A percentile compares a stretch with the other conserved stretches of the same genome.
These are phyloP conservation scores for Ambrosia trifida DNA, from an alignment of 129 eudicot genomes.

Conservation along the genomic window DNA sequence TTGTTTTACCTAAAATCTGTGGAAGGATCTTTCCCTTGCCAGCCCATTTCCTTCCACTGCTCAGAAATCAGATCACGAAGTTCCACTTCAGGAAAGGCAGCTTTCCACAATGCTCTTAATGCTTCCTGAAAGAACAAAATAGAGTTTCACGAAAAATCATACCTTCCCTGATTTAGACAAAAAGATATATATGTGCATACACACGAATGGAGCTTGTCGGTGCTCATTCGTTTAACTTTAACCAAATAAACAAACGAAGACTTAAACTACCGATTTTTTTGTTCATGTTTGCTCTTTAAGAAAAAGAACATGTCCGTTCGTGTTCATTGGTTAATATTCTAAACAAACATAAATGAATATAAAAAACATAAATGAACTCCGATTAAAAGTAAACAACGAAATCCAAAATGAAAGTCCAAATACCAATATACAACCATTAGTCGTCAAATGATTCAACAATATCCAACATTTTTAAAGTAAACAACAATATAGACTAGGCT, in stretches of 20 bases:
- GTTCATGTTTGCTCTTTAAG: too few species aligned
- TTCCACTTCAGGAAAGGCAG: conserved; percentile 90
- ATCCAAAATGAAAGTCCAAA: too few species aligned
- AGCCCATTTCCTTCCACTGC: conserved; percentile 99
- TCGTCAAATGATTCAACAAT: too few species aligned
- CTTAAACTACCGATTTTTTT: not conserved
- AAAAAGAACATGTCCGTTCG: too few species aligned
- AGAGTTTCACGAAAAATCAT: not conserved
- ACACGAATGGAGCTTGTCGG: not conserved
- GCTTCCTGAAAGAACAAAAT: conserved; percentile 60
- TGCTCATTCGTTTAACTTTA: too few species aligned
- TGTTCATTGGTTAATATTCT: too few species aligned
- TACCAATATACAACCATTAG: too few species aligned
- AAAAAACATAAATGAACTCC: too few species aligned
- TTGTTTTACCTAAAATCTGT: conserved; percentile 80
- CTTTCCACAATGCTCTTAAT: conserved; percentile 80
- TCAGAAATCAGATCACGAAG: conserved; percentile 81
- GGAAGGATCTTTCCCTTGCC: conserved; percentile 99
- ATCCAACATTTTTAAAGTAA: too few species aligned
- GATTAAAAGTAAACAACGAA: too few species aligned
- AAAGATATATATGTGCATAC: not conserved
- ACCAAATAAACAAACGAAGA: not conserved
- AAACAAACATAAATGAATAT: too few species aligned
- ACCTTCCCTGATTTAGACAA: conserved; percentile 6
- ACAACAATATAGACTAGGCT: too few species aligned